Conservation (phyloP, 192 early-diverging fungal species). For the Obelidium mucronatum region DNA sequence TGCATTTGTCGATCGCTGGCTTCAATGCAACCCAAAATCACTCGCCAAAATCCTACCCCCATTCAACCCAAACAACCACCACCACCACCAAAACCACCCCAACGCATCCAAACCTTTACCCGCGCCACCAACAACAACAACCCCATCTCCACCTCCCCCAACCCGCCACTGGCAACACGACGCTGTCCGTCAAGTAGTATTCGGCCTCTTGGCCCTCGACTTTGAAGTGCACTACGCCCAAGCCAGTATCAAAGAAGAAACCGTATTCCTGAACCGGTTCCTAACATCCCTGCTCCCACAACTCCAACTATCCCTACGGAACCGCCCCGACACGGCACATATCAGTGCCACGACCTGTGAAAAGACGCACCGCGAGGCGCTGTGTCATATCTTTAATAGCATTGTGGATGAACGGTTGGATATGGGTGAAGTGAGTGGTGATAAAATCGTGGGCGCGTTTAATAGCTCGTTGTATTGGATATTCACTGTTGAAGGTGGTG, state of each 20-base stretch:
- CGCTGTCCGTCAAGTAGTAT: conserved; percentile 20
- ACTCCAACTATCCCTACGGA: neutral
- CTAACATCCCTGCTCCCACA: neutral
- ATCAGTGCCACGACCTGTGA: conserved; percentile 5
- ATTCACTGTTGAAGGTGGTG: conserved; percentile 1
- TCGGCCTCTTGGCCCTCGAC: conserved; percentile 22
- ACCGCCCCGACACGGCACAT: neutral
- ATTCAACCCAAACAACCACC: neutral
- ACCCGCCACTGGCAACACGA: conserved; percentile 23
- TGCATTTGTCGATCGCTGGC: conserved; percentile 26
- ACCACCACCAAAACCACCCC: neutral
- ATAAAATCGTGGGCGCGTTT: neutral
- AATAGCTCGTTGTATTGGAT: conserved; percentile 13
- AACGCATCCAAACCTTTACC: neutral
- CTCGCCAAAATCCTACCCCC: conserved; percentile 30
- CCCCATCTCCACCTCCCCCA: neutral
- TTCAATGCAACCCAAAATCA: conserved; percentile 21
- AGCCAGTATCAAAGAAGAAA: neutral
- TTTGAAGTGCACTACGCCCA: conserved; percentile 25
- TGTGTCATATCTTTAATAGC: neutral
- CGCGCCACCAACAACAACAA: neutral
- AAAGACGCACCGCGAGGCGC: neutral
- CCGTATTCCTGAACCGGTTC: conserved; percentile 11
- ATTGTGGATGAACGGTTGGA: conserved; percentile 21
- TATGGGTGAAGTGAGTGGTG: conserved; percentile 5